Percentiles rank a stretch among this genome's conserved stretches.
Evolutionary conservation across 2,329 filamentous ascomycete species (phyloP).

Genomic region (Didymella pomorum): DNA sequence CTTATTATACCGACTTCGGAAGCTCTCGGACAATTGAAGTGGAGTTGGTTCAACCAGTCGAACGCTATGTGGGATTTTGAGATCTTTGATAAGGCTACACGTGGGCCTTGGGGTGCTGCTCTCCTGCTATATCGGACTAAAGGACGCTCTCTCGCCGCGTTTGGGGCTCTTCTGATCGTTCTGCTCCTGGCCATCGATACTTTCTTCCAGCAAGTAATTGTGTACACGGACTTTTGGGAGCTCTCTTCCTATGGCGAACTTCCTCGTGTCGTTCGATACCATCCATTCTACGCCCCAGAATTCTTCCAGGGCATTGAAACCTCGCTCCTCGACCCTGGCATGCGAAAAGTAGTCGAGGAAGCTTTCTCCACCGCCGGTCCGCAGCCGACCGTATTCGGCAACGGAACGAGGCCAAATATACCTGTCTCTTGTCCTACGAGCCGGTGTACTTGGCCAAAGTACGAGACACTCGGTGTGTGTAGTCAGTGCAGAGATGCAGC

Average conservation of each 20-base stretch:
- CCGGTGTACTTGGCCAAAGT: constrained; percentile 42
- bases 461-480: constrained; percentile 39
- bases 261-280: too few relatives aligned
- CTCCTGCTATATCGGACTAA: not conserved
- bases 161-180: constrained; percentile 2
- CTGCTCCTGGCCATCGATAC: constrained; percentile 36
- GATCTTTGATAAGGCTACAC: constrained; percentile 39
- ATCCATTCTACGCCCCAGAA: too few relatives aligned
- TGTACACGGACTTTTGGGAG: constrained; percentile 5
- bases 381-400: constrained; percentile 28
- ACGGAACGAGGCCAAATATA: constrained; percentile 36
- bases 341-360: too few relatives aligned
- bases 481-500: constrained; percentile 34
- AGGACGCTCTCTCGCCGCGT: not conserved
- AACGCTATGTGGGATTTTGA: constrained; percentile 43
- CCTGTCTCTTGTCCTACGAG: constrained; percentile 39
- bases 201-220: constrained; percentile 43
- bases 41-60: constrained; percentile 33
- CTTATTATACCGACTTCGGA: constrained; percentile 35
- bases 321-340: too few relatives aligned
- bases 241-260: too few relatives aligned
- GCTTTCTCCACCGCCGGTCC: constrained; percentile 28
- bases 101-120: constrained; percentile 24
- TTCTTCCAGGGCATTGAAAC: too few relatives aligned
- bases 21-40: constrained; percentile 40